A percentile compares a stretch with the other conserved stretches of the same genome.
Conservation (phyloP, 768 basidiomycete species). For the Jaapia argillacea region DNA sequence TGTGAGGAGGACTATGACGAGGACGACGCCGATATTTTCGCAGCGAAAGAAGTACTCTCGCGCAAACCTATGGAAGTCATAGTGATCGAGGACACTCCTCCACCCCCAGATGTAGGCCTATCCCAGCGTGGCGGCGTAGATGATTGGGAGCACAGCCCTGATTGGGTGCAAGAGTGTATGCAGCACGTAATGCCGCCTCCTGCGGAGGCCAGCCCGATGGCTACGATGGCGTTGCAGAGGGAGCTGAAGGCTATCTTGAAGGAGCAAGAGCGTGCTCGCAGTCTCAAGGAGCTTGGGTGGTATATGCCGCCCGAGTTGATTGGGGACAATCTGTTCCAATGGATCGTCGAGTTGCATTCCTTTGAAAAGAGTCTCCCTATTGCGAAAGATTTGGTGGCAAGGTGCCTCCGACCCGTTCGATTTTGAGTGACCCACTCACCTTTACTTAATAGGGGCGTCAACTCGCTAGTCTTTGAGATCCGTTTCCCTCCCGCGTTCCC, state of each 20-base stretch:
- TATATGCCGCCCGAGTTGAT: conserved; percentile 59
- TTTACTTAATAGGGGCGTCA: conserved; percentile 31
- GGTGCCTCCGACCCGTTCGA: conserved; percentile 21
- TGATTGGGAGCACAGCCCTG: conserved; percentile 46
- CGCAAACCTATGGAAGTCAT: not conserved
- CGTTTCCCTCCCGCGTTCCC: conserved; percentile 60
- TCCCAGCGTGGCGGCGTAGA: conserved; percentile 12
- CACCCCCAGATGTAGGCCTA: no score
- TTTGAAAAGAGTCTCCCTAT: conserved; percentile 53
- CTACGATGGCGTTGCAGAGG: conserved; percentile 46
- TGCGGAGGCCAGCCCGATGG: conserved; percentile 38
- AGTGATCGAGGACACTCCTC: no score
- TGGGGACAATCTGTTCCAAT: conserved; percentile 60
- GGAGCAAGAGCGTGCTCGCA: conserved; percentile 40
- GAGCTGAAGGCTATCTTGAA: conserved; percentile 54
- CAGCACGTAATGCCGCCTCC: conserved; percentile 52
- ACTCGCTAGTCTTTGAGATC: conserved; percentile 65
- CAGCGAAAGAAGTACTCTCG: conserved; percentile 6
- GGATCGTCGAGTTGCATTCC: conserved; percentile 67
- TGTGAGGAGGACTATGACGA: conserved; percentile 36
- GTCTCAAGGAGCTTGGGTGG: conserved; percentile 55
- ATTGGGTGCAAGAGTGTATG: conserved; percentile 34
- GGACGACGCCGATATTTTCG: conserved; percentile 39
- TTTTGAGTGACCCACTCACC: not conserved
- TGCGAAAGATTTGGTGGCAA: conserved; percentile 44